Base-by-base conservation (phyloP, 2,329 filamentous ascomycete genomes). In the Daldinia sp. region DNA sequence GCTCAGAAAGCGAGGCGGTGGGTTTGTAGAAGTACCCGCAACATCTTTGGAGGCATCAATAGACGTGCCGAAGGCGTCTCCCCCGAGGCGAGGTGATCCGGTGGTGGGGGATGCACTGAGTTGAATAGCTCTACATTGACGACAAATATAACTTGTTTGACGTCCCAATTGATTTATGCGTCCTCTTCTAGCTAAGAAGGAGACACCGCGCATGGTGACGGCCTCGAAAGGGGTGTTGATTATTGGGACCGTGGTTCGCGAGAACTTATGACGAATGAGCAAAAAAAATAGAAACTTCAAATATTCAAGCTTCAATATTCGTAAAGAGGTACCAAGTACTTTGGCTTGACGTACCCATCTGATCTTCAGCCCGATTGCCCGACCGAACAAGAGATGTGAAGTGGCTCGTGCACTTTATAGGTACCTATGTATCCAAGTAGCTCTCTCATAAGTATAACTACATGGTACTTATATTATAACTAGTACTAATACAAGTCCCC, bases 21-120 rank as follows among this genome's bases (percentile, higher is more conserved):
- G 72, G 41, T 10, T 6, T n/a, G 7, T 47, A 32, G 63, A 39
- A 70, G 45, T 80, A 87, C 85, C 85, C 53, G 85, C 80, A 50
- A 80, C 77, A 69, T 86, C 83, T 69, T 81, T 77, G 21, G 76
- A 74, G 13, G 76, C 73, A 64, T 80, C 79, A 60, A 78, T 73
- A 45, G 80, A 76, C 66, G 79, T 78, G 68, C 84, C 83, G 70
- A 89, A 87, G 37, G 82, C 82, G 80, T 89, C 86, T 66, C 79
- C 78, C 60, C 78, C 78, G 43, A 80, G 74, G 52, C 76, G 77
- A 54, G 85, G 81, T 49, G 83, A 80, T 65, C 87, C 83, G 32
- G 82, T 85, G 58, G 83, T 85, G 30, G 87, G 85, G 57, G 85
- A 80, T 52, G 87, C 80, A 74, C 83, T 87, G 79, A 90, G 87